A percentile compares a stretch with the other conserved stretches of the same genome.
Evolutionary conservation across 2,329 filamentous ascomycete species (phyloP).

Genomic region (Tothia fuscella): DNA sequence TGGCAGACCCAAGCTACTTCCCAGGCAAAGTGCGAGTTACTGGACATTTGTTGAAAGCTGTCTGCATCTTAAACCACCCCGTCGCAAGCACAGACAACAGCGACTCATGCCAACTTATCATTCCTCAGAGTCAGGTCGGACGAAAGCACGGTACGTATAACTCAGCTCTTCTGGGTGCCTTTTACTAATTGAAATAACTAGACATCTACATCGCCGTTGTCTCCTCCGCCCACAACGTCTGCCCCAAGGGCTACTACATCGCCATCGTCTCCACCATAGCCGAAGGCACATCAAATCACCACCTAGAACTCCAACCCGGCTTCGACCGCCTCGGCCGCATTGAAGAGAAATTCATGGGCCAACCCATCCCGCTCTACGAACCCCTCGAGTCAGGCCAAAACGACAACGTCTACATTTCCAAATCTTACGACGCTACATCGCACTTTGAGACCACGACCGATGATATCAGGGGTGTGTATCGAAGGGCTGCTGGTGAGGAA

Average conservation of each 20-base stretch:
- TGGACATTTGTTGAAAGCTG: conserved; percentile 86
- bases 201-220: conserved; percentile 97
- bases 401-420: conserved; percentile 94
- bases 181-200: conserved; percentile 25
- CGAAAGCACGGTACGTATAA: conserved; percentile 74
- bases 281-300: conserved; percentile 83
- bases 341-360: conserved; percentile 93
- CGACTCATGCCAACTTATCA: conserved; percentile 91
- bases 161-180: conserved; percentile 10
- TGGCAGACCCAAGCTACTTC: conserved; percentile 97
- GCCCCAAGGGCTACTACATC: conserved; percentile 97
- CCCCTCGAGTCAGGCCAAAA: conserved; percentile 69
- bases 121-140: conserved; percentile 93
- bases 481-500: conserved; percentile 69
- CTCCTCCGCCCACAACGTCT: conserved; percentile 92
- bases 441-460: conserved; percentile 94
- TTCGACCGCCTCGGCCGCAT: conserved; percentile 86
- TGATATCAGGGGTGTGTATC: conserved; percentile 91
- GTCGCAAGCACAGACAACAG: conserved; percentile 61
- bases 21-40: conserved; percentile 74
- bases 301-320: conserved; percentile 85
- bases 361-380: conserved; percentile 88
- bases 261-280: conserved; percentile 97
- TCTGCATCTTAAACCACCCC: conserved; percentile 95
- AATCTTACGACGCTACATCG: conserved; percentile 95